phyloP scores from a whole-genome alignment of 2,329 filamentous ascomycete genomes.

The Daldinia sp. region DNA sequence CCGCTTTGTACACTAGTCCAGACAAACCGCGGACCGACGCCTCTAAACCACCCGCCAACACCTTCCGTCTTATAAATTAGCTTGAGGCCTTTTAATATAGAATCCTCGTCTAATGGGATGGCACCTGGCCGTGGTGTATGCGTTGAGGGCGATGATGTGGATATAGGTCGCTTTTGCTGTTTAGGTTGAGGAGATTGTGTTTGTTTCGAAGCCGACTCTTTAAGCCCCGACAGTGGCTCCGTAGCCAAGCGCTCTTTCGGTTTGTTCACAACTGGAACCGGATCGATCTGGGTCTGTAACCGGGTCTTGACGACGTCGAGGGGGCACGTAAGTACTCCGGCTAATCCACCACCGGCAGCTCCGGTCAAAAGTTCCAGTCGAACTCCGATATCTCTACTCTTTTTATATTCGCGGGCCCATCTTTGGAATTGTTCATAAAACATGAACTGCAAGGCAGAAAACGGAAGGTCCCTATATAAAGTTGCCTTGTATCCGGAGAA shows the following conservation, averaged over 20 bases:
- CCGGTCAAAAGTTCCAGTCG: slow-evolving; percentile 88
- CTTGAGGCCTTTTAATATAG: slow-evolving; percentile 81
- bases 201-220: slow-evolving; percentile 40
- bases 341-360: slow-evolving; percentile 87
- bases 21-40: slow-evolving; percentile 88
- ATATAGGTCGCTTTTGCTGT: slow-evolving; percentile 76
- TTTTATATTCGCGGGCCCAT: slow-evolving; percentile 80
- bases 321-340: slow-evolving; percentile 92
- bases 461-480: slow-evolving; percentile 91
- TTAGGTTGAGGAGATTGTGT: slow-evolving; percentile 46
- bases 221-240: slow-evolving; percentile 40
- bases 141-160: slow-evolving; percentile 88
- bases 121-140: slow-evolving; percentile 81
- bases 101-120: slow-evolving; percentile 85
- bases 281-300: slow-evolving; percentile 85
- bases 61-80: slow-evolving; percentile 94
- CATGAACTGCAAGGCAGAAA: slow-evolving; percentile 95
- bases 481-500: slow-evolving; percentile 99
- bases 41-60: slow-evolving; percentile 88
- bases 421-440: slow-evolving; percentile 96
- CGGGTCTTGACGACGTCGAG: slow-evolving; percentile 97
- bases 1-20: slow-evolving; percentile 98
- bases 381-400: slow-evolving; percentile 84
- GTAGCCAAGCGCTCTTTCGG: slow-evolving; percentile 38
- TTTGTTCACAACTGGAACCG: slow-evolving; percentile 44